Evolutionary conservation across 2,329 filamentous ascomycete species (phyloP).

Genomic region (Fusarium tupiense): DNA sequence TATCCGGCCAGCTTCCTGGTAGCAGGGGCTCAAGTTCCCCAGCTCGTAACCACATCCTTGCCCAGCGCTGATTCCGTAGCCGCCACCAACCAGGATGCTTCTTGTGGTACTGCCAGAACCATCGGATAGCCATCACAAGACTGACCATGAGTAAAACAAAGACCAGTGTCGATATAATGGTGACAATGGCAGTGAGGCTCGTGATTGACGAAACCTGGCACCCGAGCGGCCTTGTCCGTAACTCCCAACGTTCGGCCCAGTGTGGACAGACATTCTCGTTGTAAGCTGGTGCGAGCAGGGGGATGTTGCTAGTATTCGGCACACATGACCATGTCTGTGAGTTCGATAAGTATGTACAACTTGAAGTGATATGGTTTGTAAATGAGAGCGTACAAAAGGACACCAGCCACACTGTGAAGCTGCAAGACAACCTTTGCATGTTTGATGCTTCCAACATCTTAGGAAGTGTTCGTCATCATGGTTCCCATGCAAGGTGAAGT

Average conservation of each 20-base stretch:
- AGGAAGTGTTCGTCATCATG: constrained; percentile 53
- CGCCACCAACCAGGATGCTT: constrained; percentile 35
- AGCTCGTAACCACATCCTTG: constrained; percentile 22
- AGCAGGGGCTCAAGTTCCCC: constrained; percentile 47
- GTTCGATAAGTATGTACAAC: constrained; percentile 5
- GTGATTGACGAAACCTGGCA: constrained; percentile 51
- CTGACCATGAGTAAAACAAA: constrained; percentile 40
- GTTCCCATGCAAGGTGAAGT: constrained; percentile 45
- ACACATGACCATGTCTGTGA: constrained; percentile 63
- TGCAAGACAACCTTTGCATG: constrained; percentile 58
- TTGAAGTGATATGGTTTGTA: neutral
- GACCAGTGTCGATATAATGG: constrained; percentile 44
- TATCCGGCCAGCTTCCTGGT: constrained; percentile 11
- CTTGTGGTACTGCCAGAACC: constrained; percentile 36
- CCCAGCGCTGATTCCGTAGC: constrained; percentile 23
- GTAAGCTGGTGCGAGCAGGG: constrained; percentile 60
- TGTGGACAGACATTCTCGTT: constrained; percentile 63
- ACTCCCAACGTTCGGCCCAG: constrained; percentile 54
- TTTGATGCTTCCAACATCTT: constrained; percentile 62
- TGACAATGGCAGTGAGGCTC: constrained; percentile 42
- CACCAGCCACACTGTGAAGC: constrained; percentile 61
- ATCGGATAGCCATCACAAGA: constrained; percentile 31
- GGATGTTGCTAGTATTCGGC: constrained; percentile 58
- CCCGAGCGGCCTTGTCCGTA: constrained; percentile 50
- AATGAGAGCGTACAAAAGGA: constrained; percentile 55